Conservation (phyloP, 306 rosid genomes). For the Neltuma alba region DNA sequence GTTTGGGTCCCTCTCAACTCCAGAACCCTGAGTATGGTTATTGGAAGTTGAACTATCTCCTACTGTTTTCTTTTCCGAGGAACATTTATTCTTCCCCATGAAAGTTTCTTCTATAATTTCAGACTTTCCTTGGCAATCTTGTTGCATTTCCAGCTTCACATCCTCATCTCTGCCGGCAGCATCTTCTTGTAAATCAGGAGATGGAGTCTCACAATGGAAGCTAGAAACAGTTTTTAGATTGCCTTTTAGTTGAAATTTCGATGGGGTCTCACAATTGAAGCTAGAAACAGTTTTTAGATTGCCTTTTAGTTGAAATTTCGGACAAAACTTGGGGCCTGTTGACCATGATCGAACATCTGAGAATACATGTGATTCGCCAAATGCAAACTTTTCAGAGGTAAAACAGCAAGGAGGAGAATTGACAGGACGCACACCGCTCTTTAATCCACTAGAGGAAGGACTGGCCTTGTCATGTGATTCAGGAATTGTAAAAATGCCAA, state of each 20-base stretch:
- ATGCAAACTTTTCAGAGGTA: slow-evolving; percentile 42
- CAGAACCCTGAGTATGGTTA: slow-evolving; percentile 35
- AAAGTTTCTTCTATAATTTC: slow-evolving; percentile 49
- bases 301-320: slow-evolving; percentile 42
- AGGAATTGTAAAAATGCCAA: slow-evolving; percentile 38
- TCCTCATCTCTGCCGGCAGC: slow-evolving; percentile 55
- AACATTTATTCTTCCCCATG: slow-evolving; percentile 41
- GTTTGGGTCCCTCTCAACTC: slow-evolving; percentile 42
- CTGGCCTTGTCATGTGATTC: slow-evolving; percentile 40
- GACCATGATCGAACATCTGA: slow-evolving; percentile 40
- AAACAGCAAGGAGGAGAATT: slow-evolving; percentile 55
- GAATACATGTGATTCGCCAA: slow-evolving; percentile 45
- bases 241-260: slow-evolving; percentile 42
- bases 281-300: slow-evolving; percentile 39
- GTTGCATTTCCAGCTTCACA: slow-evolving; percentile 38
- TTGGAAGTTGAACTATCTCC: slow-evolving; percentile 41
- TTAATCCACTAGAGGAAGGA: slow-evolving; percentile 45
- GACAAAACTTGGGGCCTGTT: slow-evolving; percentile 39
- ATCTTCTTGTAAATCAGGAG: slow-evolving; percentile 58
- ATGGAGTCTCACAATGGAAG: slow-evolving; percentile 52
- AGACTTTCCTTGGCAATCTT: slow-evolving; percentile 27
- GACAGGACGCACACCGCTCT: slow-evolving; percentile 41
- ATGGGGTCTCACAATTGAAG: slow-evolving; percentile 52
- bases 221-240: slow-evolving; percentile 39
- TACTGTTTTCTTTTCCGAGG: slow-evolving; percentile 43